phyloP scores from a whole-genome alignment of 345 rosid species.

The Eucalyptus regnans region DNA sequence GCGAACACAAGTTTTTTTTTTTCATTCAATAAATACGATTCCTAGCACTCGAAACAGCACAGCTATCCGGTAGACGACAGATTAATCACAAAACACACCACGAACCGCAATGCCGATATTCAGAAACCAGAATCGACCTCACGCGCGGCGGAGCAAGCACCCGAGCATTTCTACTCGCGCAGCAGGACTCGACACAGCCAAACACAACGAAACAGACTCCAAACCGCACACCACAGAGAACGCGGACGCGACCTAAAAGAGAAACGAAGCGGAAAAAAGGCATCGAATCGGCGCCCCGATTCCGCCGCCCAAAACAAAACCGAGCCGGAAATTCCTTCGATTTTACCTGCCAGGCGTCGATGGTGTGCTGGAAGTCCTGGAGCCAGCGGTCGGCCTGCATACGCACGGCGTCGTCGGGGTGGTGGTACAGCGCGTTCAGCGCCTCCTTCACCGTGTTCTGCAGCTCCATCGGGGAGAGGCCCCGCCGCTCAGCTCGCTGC shows the following conservation, averaged over 20 bases:
- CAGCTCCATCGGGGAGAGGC: conserved; percentile 40
- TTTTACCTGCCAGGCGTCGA: conserved; percentile 95
- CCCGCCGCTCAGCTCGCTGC: no score
- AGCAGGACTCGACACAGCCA: background rate
- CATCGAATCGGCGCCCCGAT: background rate
- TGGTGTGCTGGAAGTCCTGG: conserved; percentile 82
- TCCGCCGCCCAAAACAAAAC: background rate
- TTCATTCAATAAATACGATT: background rate
- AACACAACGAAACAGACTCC: background rate
- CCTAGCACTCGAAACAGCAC: background rate
- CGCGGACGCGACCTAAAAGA: background rate
- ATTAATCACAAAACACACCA: background rate
- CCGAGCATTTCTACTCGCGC: background rate
- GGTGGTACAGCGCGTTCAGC: conserved; percentile 95
- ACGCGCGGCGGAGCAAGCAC: background rate
- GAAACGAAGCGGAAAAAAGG: background rate
- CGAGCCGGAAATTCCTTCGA: background rate
- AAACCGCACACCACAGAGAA: background rate
- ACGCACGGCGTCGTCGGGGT: conserved; percentile 82
- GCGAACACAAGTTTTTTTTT: background rate
- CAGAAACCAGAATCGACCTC: background rate
- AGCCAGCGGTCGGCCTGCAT: conserved; percentile 91
- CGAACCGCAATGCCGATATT: background rate
- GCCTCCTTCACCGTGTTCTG: conserved; percentile 92
- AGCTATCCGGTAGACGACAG: background rate